phyloP scores from a whole-genome alignment of 768 basidiomycete genomes.

The Panaeolus papilionaceus region DNA sequence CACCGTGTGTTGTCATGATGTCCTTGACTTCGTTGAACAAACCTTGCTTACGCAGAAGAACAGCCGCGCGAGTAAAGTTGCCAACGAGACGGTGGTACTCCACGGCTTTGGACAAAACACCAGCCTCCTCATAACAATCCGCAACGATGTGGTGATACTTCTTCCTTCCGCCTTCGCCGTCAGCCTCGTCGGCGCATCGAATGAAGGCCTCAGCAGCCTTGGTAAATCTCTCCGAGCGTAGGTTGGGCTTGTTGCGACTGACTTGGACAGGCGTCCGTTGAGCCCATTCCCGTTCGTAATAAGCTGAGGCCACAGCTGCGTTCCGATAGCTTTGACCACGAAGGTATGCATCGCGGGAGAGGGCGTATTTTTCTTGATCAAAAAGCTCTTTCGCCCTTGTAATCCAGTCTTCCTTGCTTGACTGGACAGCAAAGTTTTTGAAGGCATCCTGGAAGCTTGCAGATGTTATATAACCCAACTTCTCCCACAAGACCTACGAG shows the following conservation, averaged over 20 bases:
- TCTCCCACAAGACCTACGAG: slow-evolving; percentile 57
- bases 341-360: slow-evolving; percentile 31
- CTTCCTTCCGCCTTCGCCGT: slow-evolving; percentile 30
- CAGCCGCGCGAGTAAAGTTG: slow-evolving; percentile 50
- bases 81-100: slow-evolving; percentile 45
- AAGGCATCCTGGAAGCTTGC: slow-evolving; percentile 52
- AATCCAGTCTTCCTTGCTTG: slow-evolving; percentile 49
- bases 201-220: no score
- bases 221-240: slow-evolving; percentile 20
- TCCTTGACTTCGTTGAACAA: slow-evolving; percentile 59
- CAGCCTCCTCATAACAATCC: slow-evolving; percentile 50
- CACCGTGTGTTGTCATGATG: slow-evolving; percentile 44
- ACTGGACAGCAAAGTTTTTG: slow-evolving; percentile 60
- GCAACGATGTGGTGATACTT: slow-evolving; percentile 50
- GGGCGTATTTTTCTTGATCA: slow-evolving; percentile 30
- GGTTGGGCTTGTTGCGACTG: slow-evolving; percentile 27
- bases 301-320: slow-evolving; percentile 55
- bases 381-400: slow-evolving; percentile 41
- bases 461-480: slow-evolving; percentile 49
- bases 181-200: slow-evolving; percentile 41
- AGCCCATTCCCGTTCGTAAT: slow-evolving; percentile 58
- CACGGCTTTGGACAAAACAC: slow-evolving; percentile 49
- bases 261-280: slow-evolving; percentile 34
- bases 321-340: slow-evolving; percentile 47
- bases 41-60: slow-evolving; percentile 54